Evolutionary conservation across 768 basidiomycete genomes (phyloP).

Genomic region (Tylopilus balloui): DNA sequence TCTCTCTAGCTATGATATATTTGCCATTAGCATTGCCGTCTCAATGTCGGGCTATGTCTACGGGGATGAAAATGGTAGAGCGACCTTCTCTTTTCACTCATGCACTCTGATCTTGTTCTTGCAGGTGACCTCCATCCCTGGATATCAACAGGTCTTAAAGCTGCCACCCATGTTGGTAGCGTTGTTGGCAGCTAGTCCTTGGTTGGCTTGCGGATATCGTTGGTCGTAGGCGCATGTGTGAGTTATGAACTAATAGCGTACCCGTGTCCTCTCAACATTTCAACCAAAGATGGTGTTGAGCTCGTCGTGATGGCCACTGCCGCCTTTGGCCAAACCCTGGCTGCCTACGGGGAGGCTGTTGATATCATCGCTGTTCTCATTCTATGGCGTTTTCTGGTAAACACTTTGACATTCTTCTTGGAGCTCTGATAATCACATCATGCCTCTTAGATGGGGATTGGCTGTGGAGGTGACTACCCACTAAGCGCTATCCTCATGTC

Average conservation of each 20-base stretch:
- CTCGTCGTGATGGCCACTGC: conserved; percentile 74
- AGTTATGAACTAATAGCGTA: conserved; percentile 27
- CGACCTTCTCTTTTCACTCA: background rate
- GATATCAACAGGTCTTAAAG: conserved; percentile 75
- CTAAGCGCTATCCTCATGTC: conserved; percentile 82
- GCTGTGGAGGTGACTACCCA: conserved; percentile 87
- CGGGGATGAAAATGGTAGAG: conserved; percentile 30
- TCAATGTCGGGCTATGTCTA: conserved; percentile 86
- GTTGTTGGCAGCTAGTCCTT: conserved; percentile 71
- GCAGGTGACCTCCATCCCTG: conserved; percentile 40
- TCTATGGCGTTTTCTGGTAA: conserved; percentile 75
- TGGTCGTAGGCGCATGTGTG: conserved; percentile 77
- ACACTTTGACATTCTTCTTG: conserved; percentile 5
- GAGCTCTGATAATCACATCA: background rate
- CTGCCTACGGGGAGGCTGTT: conserved; percentile 58
- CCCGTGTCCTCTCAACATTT: background rate
- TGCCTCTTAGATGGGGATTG: conserved; percentile 57
- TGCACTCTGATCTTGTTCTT: background rate
- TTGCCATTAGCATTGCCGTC: conserved; percentile 81
- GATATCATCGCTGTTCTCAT: conserved; percentile 67
- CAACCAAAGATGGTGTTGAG: conserved; percentile 40
- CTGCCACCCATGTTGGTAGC: conserved; percentile 69
- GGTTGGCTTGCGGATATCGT: conserved; percentile 73
- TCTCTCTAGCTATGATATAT: conserved; percentile 60
- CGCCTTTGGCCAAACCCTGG: conserved; percentile 74